Evolutionary conservation across 169 alveolate species (phyloP).

Genomic region (Plasmodium chabaudi): DNA sequence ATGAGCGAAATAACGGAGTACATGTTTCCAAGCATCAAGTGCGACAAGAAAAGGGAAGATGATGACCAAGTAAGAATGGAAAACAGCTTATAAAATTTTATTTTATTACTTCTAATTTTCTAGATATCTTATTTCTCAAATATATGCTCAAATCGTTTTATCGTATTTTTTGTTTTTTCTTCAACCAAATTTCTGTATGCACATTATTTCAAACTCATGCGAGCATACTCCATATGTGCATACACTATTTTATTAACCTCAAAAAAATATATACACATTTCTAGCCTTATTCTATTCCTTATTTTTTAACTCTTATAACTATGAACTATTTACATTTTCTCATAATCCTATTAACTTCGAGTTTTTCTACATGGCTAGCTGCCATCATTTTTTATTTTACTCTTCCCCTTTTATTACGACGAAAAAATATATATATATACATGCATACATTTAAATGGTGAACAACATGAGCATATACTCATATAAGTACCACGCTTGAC

Average conservation of each 20-base stretch:
- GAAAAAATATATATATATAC: too few species aligned
- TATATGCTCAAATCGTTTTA: neutral
- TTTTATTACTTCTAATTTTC: too few species aligned
- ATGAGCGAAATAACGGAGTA: slow-evolving; percentile 83
- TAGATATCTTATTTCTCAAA: neutral
- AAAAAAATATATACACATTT: neutral
- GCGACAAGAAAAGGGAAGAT: slow-evolving; percentile 63
- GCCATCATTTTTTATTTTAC: too few species aligned
- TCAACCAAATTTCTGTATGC: neutral
- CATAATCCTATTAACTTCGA: too few species aligned
- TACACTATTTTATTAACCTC: neutral
- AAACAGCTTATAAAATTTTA: slow-evolving; percentile 5
- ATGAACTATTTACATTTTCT: too few species aligned
- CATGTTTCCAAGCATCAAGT: slow-evolving; percentile 80
- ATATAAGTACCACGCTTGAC: too few species aligned
- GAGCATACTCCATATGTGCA: neutral
- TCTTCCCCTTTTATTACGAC: too few species aligned
- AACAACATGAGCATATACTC: too few species aligned
- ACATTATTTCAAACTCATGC: neutral
- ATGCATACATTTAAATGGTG: too few species aligned
- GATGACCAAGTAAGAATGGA: slow-evolving; percentile 72
- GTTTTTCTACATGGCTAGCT: too few species aligned
- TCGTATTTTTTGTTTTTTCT: neutral
- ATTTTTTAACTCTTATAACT: too few species aligned
- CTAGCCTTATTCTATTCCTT: too few species aligned